phyloP scores from a whole-genome alignment of 2,329 filamentous ascomycete species.

The Triangularia verruculosa region DNA sequence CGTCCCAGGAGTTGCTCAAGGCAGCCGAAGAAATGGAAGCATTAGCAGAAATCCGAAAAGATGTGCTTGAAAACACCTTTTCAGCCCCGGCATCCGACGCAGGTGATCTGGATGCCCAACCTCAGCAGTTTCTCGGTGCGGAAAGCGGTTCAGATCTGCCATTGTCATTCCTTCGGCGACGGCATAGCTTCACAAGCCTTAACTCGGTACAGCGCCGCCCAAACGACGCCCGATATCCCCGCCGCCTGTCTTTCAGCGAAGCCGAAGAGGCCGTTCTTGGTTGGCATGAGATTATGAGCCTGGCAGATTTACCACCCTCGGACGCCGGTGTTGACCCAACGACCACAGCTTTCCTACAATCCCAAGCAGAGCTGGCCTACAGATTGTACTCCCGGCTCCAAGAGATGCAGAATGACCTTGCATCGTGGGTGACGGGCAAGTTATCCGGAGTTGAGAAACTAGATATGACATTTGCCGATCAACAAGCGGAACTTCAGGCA shows the following conservation, averaged over 20 bases:
- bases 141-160: conserved; percentile 44
- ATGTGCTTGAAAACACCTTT: conserved; percentile 40
- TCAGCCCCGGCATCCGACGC: conserved; percentile 59
- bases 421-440: conserved; percentile 60
- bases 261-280: conserved; percentile 70
- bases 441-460: conserved; percentile 56
- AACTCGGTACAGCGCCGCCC: conserved; percentile 33
- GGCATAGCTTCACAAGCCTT: conserved; percentile 53
- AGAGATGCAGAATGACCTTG: conserved; percentile 50
- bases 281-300: conserved; percentile 57
- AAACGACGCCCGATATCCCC: conserved; percentile 64
- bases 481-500: conserved; percentile 62
- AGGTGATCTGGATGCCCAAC: conserved; percentile 58
- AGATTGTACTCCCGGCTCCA: conserved; percentile 53
- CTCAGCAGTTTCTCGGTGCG: conserved; percentile 45
- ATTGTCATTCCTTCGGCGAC: conserved; percentile 56
- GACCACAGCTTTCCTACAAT: not conserved
- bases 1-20: not conserved
- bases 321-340: conserved; percentile 26
- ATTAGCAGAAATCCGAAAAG: conserved; percentile 42
- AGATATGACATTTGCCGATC: conserved; percentile 58
- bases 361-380: conserved; percentile 48
- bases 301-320: not conserved
- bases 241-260: conserved; percentile 71
- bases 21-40: conserved; percentile 15